Evolutionary conservation across 2,329 filamentous ascomycete genomes (phyloP), one percentile per base, ranked within the genome.

Genomic region (Raffaelea deltoideospora): DNA sequence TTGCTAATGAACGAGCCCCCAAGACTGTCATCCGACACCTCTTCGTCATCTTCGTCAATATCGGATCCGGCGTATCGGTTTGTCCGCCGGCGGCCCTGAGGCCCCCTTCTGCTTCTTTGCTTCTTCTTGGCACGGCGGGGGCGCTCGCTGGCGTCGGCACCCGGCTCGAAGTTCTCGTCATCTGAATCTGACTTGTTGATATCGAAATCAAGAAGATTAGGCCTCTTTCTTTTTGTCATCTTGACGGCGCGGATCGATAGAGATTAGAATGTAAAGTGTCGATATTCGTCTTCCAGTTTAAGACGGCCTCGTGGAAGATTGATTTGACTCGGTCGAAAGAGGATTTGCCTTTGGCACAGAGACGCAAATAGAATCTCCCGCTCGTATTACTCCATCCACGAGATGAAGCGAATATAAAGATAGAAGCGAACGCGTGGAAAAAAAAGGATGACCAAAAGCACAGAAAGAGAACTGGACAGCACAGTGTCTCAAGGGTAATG

Each of bases 111-210:
- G 27, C 52, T 48, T 37, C 54, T 57, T 22, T 54, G 54, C 45
- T 58, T 53, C 43, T 60, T 62, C 42, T 51, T 53, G 34, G 41
- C 47, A 40, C 59, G 59, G 13, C 56, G 56, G 14, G 65, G 57
- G 22, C 58, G 56, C 20, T 56, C 60, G 43, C 65, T 62, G 18
- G 53, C 43, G 28, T 56, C 60, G 45, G 65, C 62, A 21, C 54
- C 47, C 14, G 73, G 73, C 40, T 75, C 67, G 48, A 79, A 79
- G 52, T 76, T 76, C 45, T 74, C 72, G 49, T 79, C 75, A 34
- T 74, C 67, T 3, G 75, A 63, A 46, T 79, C 75, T 35, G 75
- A 79, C 50, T 74, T 69, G 52, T 77, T 78, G 3, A 70, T 72
- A 52, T 79, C 75, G 46, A 78, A 79, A 37, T 72, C 65, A 38